Evolutionary conservation across 2,329 filamentous ascomycete genomes (phyloP), one percentile per base, ranked within the genome.

Genomic region (Aspergillus ochraceus): DNA sequence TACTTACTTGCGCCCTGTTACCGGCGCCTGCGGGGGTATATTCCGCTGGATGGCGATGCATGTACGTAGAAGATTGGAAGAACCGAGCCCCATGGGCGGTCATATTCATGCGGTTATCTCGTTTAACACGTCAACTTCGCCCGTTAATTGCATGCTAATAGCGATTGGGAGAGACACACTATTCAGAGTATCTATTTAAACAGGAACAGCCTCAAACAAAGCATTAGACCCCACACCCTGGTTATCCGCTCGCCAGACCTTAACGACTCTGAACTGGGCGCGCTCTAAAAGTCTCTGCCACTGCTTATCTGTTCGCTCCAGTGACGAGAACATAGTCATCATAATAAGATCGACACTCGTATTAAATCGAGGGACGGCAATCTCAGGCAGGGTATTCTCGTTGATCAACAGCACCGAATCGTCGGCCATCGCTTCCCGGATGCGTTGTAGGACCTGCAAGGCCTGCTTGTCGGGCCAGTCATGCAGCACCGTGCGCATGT

Each of bases 401-500:
- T 66, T 49, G 4, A 68, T 22, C 6, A 65, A 57, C 45, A 67
- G 47, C n/a, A 63, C 10, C 11, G 58, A 63, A 39, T 65, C 59
- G 20, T 52, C 20, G 0, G 32, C 42, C 66, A 68, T 68, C 0
- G 63, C 66, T 6, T 63, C 61, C 9, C 42, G 59, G 12, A 66
- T 54, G 3, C 54, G 20, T 2, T 22, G 17, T 8, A 68, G 54
- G 4, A 53, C 49, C 1, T 57, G 24, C 2, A 59, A 45, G 9
- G 58, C 64, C 19, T 66, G 57, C 3, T 20, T 30, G 45, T 66
- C 70, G 20, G 69, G 66, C 66, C 70, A 75, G 62, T 76, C 71
- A 57, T 77, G 72, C 26, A 76, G 55, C 3, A 76, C 69, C 8
- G 68, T 67, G 47, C 73, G 62, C 39, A 71, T 52, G 52, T 66